Conservation (phyloP, 2,329 filamentous ascomycete genomes). For the Didymosphaeria variabile region DNA sequence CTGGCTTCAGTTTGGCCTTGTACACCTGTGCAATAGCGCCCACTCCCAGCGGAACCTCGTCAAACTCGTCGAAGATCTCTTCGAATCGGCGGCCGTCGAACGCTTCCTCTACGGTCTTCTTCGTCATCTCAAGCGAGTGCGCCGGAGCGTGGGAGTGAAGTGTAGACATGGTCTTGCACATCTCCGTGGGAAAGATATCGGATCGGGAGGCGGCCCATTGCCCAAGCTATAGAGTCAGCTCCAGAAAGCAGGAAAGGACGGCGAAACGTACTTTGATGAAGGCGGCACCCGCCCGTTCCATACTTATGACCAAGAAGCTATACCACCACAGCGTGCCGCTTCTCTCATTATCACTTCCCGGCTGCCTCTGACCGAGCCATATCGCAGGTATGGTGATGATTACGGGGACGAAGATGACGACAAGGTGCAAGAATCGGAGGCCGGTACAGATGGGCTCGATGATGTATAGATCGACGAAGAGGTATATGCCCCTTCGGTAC, state of each 20-base stretch:
- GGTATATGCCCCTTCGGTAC: constrained; percentile 66
- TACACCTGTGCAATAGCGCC: constrained; percentile 98
- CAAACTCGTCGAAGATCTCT: constrained; percentile 95
- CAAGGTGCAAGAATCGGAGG: constrained; percentile 85
- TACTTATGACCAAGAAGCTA: constrained; percentile 80
- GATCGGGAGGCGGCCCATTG: constrained; percentile 98
- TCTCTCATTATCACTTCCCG: constrained; percentile 75
- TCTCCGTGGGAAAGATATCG: constrained; percentile 92
- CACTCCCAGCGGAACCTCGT: constrained; percentile 87
- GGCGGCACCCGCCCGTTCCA: constrained; percentile 92
- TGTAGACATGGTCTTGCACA: constrained; percentile 93
- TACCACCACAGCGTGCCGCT: constrained; percentile 95
- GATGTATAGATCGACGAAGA: constrained; percentile 76
- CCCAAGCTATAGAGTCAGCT: constrained; percentile 70
- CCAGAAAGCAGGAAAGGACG: not conserved
- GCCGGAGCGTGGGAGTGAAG: constrained; percentile 94
- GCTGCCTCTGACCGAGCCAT: constrained; percentile 75
- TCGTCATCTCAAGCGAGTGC: constrained; percentile 83
- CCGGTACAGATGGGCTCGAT: constrained; percentile 87
- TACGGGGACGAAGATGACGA: constrained; percentile 90
- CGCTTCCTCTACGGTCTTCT: constrained; percentile 78
- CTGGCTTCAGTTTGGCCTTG: constrained; percentile 87
- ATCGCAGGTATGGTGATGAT: constrained; percentile 80
- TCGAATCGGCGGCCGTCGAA: constrained; percentile 83
- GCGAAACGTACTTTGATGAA: constrained; percentile 84